A percentile compares a stretch with the other conserved stretches of the same genome.
Conservation (phyloP, 495 filamentous ascomycete genomes). For the Oleoguttula mirabilis region DNA sequence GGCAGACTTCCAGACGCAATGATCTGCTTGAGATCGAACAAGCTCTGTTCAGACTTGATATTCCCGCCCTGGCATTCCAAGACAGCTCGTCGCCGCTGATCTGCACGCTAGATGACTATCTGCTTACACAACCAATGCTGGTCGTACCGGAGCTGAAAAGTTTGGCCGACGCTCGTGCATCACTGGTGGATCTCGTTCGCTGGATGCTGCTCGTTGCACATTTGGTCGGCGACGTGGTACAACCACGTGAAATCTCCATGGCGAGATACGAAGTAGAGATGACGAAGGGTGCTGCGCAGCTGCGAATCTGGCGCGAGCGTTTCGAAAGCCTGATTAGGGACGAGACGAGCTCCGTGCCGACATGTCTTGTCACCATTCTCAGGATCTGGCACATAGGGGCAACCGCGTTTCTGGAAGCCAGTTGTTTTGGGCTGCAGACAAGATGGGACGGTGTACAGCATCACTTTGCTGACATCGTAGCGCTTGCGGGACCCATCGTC, state of each 20-base stretch:
- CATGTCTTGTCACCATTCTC: background rate
- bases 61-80: conserved; percentile 7
- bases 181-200: conserved; percentile 2
- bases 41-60: conserved; percentile 5
- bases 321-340: background rate
- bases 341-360: no score
- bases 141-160: background rate
- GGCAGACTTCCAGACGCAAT: background rate
- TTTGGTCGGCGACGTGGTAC: background rate
- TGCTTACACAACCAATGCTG: background rate
- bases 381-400: background rate
- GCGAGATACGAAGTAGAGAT: background rate
- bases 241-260: background rate
- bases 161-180: conserved; percentile 4
- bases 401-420: background rate
- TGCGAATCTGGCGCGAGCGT: background rate
- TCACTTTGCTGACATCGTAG: background rate
- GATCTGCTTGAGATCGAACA: conserved; percentile 7
- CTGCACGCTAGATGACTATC: background rate
- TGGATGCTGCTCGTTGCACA: background rate
- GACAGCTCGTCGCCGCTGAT: background rate
- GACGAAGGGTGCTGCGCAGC: background rate
- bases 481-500: background rate
- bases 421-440: background rate
- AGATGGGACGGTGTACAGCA: background rate